These are phyloP conservation scores for Dryas integrifolia DNA, from an alignment of 331 rosid species.

Conservation along the genomic window DNA sequence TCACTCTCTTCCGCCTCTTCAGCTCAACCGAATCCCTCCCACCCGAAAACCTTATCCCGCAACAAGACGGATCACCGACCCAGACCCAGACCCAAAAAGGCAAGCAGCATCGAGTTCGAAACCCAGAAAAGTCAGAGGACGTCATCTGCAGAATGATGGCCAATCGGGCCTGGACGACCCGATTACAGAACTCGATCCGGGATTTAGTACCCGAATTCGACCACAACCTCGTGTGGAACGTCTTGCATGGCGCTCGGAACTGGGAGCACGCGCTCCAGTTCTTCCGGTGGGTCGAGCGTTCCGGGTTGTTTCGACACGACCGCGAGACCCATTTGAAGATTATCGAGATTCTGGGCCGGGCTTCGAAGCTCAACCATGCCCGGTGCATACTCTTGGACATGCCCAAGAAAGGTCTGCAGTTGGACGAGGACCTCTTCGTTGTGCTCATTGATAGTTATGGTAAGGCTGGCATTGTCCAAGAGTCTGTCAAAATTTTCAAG, in stretches of 20 bases:
- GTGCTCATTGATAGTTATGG: conserved; percentile 62
- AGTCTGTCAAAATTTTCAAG: conserved; percentile 59
- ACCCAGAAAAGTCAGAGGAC: conserved; percentile 40
- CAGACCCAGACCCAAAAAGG: conserved; percentile 30
- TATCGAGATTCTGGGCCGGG: conserved; percentile 60
- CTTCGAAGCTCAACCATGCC: conserved; percentile 70
- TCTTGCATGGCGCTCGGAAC: conserved; percentile 49
- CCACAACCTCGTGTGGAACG: conserved; percentile 55
- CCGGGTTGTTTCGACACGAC: conserved; percentile 59
- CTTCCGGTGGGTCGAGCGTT: conserved; percentile 79
- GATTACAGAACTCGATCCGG: conserved; percentile 73
- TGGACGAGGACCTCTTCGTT: conserved; percentile 61
- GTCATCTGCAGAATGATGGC: conserved; percentile 63
- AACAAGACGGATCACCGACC: background rate
- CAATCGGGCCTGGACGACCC: conserved; percentile 80
- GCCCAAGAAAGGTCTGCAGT: conserved; percentile 38
- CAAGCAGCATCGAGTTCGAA: conserved; percentile 23
- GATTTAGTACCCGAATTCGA: conserved; percentile 56
- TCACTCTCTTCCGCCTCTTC: conserved; percentile 33
- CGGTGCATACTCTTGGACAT: conserved; percentile 60
- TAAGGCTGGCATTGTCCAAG: conserved; percentile 72
- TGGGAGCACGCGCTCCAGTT: conserved; percentile 71
- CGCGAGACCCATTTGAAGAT: conserved; percentile 64
- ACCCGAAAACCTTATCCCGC: background rate
- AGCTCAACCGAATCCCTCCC: conserved; percentile 24